These are phyloP conservation scores for Dianthus caryophyllus DNA, from an alignment of 148 eudicot genomes.

Conservation along the genomic window DNA sequence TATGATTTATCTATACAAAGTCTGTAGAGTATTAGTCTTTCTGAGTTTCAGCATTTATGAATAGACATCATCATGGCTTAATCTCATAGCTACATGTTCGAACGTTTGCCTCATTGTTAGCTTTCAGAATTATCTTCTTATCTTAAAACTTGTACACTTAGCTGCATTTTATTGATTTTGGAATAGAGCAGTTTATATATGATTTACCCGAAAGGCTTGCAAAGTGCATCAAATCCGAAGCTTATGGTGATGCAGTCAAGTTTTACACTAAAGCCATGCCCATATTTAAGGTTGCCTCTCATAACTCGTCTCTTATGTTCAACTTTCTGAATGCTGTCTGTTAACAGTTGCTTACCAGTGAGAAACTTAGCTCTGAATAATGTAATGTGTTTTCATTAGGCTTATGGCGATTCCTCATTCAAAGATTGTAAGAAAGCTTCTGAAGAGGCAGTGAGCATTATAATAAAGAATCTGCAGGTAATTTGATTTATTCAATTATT, in stretches of 20 bases:
- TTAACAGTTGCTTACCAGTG: constrained; percentile 3
- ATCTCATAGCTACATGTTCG: not conserved
- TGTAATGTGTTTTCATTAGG: constrained; percentile 36
- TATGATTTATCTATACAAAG: not conserved
- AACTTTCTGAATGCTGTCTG: not conserved
- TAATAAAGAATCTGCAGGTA: constrained; percentile 85
- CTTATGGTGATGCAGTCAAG: constrained; percentile 96
- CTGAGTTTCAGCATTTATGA: not conserved
- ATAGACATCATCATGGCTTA: constrained; percentile 2
- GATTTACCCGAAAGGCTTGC: constrained; percentile 92
- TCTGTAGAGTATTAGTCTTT: not conserved
- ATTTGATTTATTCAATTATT: not conserved
- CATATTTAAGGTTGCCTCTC: constrained; percentile 73
- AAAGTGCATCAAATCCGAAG: constrained; percentile 93
- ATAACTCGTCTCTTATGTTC: constrained; percentile 16
- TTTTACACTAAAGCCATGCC: constrained; percentile 97
- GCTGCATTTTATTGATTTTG: constrained; percentile 25
- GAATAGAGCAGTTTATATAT: constrained; percentile 91
- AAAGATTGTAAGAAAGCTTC: constrained; percentile 90
- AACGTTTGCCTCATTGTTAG: not conserved
- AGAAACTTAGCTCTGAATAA: constrained; percentile 2
- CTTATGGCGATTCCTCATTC: constrained; percentile 92
- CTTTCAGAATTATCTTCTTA: not conserved
- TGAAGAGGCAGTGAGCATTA: constrained; percentile 70
- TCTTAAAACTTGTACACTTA: not conserved